Evolutionary conservation across 2,329 filamentous ascomycete genomes (phyloP), one percentile per base, ranked within the genome.

Genomic region (Xylaria sp.): DNA sequence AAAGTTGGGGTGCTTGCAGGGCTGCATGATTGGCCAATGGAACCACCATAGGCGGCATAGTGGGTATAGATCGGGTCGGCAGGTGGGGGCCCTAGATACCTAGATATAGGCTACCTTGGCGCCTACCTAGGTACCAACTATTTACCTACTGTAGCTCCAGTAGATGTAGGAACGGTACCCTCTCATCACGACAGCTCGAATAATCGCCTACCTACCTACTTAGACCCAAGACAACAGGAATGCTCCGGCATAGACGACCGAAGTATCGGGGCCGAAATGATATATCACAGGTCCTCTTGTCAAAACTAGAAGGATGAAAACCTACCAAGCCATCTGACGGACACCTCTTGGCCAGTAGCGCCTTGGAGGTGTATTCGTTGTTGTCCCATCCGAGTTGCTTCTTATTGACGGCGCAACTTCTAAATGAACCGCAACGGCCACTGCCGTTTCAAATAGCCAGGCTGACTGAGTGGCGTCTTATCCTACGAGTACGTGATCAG

Each of bases 1-100:
- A n/a, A 17, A 51, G 25, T 19, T 49, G 35, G 31, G 21, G 25
- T 33, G 8, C 27, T 31, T 31, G 10, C 10, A 56, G 10, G 10
- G 29, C 19, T 44, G 23, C 23, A 17, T 55, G 48, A 61, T 64
- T 58, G 54, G 54, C 27, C 27, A 58, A 57, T 56, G 38, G n/a
- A 6, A 23, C 43, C 37, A 13, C 17, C 21, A n/a, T 35, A 38
- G 27, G 48, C 44, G 60, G 60, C n/a, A n/a, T n/a, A n/a, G n/a
- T n/a, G n/a, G n/a, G n/a, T n/a, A n/a, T n/a, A n/a, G n/a, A n/a
- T n/a, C n/a, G n/a, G n/a, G n/a, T n/a, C n/a, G n/a, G 2, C 13
- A n/a, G 10, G 29, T 11, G 29, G 29, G 29, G 6, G 29, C 29
- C 29, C 29, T 11, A n/a, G n/a, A n/a, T n/a, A n/a, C n/a, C n/a